A percentile compares a stretch with the other conserved stretches of the same genome.
Evolutionary conservation across 768 basidiomycete species (phyloP).

Genomic region (Lyophyllum decastes): DNA sequence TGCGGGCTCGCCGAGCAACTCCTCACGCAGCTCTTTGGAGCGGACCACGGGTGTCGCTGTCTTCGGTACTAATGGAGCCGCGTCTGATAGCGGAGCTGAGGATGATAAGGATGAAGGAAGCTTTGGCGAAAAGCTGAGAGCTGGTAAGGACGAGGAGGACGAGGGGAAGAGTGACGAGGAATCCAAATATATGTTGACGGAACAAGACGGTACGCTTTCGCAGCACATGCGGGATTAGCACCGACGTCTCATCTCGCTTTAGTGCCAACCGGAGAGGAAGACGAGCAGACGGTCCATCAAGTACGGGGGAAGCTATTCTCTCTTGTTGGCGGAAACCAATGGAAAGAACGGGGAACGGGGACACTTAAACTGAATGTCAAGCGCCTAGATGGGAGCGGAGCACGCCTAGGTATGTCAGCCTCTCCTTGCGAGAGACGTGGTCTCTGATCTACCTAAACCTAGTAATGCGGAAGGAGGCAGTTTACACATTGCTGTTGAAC

Average conservation of each 20-base stretch:
- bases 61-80: conserved; percentile 26
- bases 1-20: conserved; percentile 49
- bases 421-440: background rate
- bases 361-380: conserved; percentile 70
- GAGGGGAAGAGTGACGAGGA: conserved; percentile 51
- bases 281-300: conserved; percentile 75
- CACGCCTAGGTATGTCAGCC: conserved; percentile 60
- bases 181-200: conserved; percentile 51
- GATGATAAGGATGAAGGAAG: conserved; percentile 47
- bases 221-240: background rate
- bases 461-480: conserved; percentile 90
- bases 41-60: conserved; percentile 27
- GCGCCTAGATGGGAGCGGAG: conserved; percentile 61
- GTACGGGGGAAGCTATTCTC: conserved; percentile 76
- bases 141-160: conserved; percentile 60
- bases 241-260: conserved; percentile 1
- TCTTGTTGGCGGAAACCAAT: conserved; percentile 58
- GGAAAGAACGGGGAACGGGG: conserved; percentile 81
- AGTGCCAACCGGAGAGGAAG: conserved; percentile 83
- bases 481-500: conserved; percentile 73
- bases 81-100: conserved; percentile 42
- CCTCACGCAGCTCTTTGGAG: conserved; percentile 47
- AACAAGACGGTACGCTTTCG: conserved; percentile 62
- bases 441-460: background rate
- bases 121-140: conserved; percentile 71